Base-by-base conservation (phyloP, 1,284 basidiomycete species). In the Moesziomyces sp. region DNA sequence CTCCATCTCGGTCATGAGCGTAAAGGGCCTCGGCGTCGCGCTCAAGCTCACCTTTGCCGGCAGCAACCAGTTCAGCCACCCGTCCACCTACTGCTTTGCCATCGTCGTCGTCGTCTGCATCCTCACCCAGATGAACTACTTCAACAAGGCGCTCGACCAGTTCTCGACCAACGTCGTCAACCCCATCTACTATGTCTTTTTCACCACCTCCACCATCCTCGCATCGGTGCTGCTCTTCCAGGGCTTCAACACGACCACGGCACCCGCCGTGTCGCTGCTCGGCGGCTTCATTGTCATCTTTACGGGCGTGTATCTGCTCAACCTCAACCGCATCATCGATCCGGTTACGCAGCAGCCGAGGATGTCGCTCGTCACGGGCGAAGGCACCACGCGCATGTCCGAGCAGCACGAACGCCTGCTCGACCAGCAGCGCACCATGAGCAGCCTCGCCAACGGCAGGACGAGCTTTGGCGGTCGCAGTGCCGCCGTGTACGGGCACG, bases 121-220 rank as follows among this genome's bases (percentile, higher is more conserved):
- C 81, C 83, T 97, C 54, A 89, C 97, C 2, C 95, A 97, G 86
- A 95, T 97, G 93, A 96, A 97, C 86, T 99, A 97, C 87, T 97
- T 98, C 87, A 99, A 98, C 88, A 97, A 97, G 84, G 97, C 96
- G 0, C 88, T 99, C 55, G 96, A 98, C 83, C 93, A 91, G 1
- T 99, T 98, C 85, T 94, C 93, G 5, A 98, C 96, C 46, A 99
- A 98, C 83, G 93, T 98, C 46, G 95, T 99, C 62, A 99, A 99
- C 84, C 96, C 97, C 0, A 92, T 97, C 87, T 99, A 99, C 86
- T 98, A 96, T 83, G 96, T 98, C 85, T 92, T 93, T 85, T 99
- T 99, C 87, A 95, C 94, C n/a, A 93, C 93, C 2, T 92, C 92
- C 13, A 98, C 96, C 28, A 93, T 97, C 80, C 88, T 96, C 54